phyloP scores from a whole-genome alignment of 805 yeast genomes.

The Myxozyma neglecta region DNA sequence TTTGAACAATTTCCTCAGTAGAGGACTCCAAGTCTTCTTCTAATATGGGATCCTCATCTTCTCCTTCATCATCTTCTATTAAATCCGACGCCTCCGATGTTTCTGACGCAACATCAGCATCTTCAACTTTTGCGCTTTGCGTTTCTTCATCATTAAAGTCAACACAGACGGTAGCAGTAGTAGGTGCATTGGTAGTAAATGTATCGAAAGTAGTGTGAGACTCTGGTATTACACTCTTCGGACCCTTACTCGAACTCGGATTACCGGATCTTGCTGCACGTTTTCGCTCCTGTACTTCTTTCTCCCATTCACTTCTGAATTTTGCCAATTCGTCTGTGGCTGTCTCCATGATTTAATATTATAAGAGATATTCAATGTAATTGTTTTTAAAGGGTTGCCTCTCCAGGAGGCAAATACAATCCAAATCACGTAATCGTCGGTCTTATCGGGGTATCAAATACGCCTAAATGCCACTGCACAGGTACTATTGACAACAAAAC shows the following conservation, averaged over 20 bases:
- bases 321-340: slow-evolving; percentile 18
- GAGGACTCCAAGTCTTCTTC: slow-evolving; percentile 13
- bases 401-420: background rate
- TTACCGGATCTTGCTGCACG: slow-evolving; percentile 3
- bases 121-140: background rate
- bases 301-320: slow-evolving; percentile 30
- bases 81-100: too few species aligned
- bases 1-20: slow-evolving; percentile 22
- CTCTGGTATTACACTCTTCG: slow-evolving; percentile 1
- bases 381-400: background rate
- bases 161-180: background rate
- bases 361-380: background rate
- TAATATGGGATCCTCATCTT: background rate
- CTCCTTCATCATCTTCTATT: slow-evolving; percentile 1
- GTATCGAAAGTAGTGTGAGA: background rate
- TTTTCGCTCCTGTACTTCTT: slow-evolving; percentile 25
- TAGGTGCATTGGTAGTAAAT: background rate
- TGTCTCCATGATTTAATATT: background rate
- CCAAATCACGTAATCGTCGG: background rate
- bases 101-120: background rate
- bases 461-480: background rate
- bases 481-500: background rate
- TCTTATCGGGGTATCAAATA: background rate
- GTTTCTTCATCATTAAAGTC: background rate
- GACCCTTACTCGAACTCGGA: background rate